Percentiles rank a stretch among this genome's conserved stretches.
Evolutionary conservation across 306 rosid species (phyloP).

Genomic region (Cyamopsis tetragonoloba): DNA sequence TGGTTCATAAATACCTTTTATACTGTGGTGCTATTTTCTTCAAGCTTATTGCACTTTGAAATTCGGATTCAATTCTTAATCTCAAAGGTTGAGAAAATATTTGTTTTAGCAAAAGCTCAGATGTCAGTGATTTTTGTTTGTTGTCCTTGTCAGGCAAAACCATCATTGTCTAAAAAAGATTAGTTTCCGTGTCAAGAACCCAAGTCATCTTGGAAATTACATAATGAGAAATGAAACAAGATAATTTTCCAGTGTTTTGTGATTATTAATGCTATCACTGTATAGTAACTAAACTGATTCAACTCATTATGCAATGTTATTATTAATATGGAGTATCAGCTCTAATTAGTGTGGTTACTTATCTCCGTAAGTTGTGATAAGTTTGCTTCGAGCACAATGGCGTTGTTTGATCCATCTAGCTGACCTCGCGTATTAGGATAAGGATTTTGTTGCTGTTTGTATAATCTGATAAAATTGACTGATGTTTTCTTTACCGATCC

Average conservation of each 20-base stretch:
- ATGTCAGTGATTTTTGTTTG: neutral
- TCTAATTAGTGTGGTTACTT: neutral
- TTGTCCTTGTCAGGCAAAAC: neutral
- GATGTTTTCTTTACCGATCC: constrained; percentile 14
- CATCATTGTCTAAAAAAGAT: neutral
- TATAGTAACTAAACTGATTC: neutral
- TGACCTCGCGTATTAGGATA: too few relatives aligned
- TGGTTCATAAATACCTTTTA: constrained; percentile 11
- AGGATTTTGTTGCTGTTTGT: too few relatives aligned
- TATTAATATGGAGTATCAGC: neutral
- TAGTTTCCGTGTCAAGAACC: neutral
- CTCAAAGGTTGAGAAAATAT: neutral
- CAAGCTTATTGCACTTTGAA: neutral
- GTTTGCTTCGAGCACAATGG: too few relatives aligned
- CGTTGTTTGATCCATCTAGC: too few relatives aligned
- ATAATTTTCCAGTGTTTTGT: neutral
- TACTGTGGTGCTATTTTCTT: neutral
- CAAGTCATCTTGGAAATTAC: neutral
- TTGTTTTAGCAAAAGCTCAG: neutral
- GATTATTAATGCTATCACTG: constrained; percentile 4
- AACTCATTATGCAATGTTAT: neutral
- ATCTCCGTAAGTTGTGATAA: neutral
- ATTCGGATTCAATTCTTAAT: neutral
- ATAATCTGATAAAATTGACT: neutral
- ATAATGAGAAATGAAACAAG: neutral